Evolutionary conservation across 2,329 filamentous ascomycete species (phyloP), one percentile per base, ranked within the genome.

Genomic region (Aspergillus unguis): DNA sequence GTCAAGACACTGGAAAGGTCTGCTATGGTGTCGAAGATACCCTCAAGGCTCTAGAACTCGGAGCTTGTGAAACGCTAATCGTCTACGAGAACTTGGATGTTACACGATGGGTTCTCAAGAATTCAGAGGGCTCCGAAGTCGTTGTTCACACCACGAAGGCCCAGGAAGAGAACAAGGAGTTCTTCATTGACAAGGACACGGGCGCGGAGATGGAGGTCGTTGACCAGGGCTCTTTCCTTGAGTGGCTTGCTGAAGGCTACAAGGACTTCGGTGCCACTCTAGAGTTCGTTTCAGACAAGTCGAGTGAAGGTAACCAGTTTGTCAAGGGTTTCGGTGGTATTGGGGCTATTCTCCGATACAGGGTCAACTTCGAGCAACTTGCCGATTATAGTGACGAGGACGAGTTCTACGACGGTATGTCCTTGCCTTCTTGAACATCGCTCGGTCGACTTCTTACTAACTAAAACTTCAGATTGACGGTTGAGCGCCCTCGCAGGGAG

Each of bases 341-440:
- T 65, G 94, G 94, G 63, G 92, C 92, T 60, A 87, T 99, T 68
- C 85, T 99, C 71, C 91, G 94, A 65, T 99, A 99, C 85, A 96
- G 96, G 81, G 90, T 99, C 81, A 99, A 99, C 81, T 99, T 99
- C 78, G 95, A 99, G 78, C 95, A 99, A 77, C 83, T 99, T 75
- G 88, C 87, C 75, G 94, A 97, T 73, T 82, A 88, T 73, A 85
- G 88, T 69, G 92, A 95, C 72, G 88, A 94, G 72, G 88, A 92
- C 75, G 92, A 97, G 73, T 92, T 92, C 76, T 96, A 95, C 80
- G 86, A 88, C 74, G 84, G 81, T 82, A 69, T 55, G 67, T 43
- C 9, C 31, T 8, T n/a, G 42, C 17, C 7, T 35, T 17, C 10
- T 37, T 3, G 9, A n/a, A 2, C 3, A 17, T 11, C 26, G 28